Evolutionary conservation across 1,139 yeast species (phyloP).

Genomic region (Taphrina deformans): DNA sequence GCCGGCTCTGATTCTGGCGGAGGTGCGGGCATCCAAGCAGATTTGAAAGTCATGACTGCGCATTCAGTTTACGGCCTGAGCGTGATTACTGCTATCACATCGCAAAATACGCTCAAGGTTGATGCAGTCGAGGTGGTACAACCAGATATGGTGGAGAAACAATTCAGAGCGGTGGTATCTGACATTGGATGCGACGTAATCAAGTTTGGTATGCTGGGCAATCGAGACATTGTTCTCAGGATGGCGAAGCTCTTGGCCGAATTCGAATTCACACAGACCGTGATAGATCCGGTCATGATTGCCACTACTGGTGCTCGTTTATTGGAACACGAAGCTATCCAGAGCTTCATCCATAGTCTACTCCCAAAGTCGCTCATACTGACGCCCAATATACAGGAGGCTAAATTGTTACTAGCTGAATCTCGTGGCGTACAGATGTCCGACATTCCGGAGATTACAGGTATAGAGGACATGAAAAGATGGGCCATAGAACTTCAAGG

Average conservation of each 20-base stretch:
- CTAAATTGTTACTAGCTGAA: constrained; percentile 48
- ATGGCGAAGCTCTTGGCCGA: constrained; percentile 49
- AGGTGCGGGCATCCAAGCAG: constrained; percentile 96
- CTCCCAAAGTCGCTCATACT: constrained; percentile 60
- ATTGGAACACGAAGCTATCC: constrained; percentile 48
- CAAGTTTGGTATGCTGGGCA: constrained; percentile 68
- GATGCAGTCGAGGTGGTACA: constrained; percentile 54
- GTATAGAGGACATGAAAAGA: constrained; percentile 48
- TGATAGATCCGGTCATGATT: constrained; percentile 61
- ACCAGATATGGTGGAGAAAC: constrained; percentile 49
- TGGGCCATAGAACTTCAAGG: constrained; percentile 53
- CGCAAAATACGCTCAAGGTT: constrained; percentile 70
- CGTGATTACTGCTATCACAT: constrained; percentile 77
- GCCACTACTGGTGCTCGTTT: constrained; percentile 33
- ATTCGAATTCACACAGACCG: constrained; percentile 47
- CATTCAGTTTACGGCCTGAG: constrained; percentile 80
- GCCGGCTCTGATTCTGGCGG: constrained; percentile 80
- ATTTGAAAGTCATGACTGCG: constrained; percentile 75
- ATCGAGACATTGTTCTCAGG: constrained; percentile 57
- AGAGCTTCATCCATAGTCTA: constrained; percentile 54
- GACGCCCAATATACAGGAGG: constrained; percentile 78
- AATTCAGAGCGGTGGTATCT: constrained; percentile 58
- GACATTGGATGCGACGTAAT: constrained; percentile 70
- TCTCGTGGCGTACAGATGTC: constrained; percentile 41
- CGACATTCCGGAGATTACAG: constrained; percentile 39